Evolutionary conservation across 345 rosid species (phyloP), one percentile per base, ranked within the genome.

Genomic region (Atalantia buxifolia): DNA sequence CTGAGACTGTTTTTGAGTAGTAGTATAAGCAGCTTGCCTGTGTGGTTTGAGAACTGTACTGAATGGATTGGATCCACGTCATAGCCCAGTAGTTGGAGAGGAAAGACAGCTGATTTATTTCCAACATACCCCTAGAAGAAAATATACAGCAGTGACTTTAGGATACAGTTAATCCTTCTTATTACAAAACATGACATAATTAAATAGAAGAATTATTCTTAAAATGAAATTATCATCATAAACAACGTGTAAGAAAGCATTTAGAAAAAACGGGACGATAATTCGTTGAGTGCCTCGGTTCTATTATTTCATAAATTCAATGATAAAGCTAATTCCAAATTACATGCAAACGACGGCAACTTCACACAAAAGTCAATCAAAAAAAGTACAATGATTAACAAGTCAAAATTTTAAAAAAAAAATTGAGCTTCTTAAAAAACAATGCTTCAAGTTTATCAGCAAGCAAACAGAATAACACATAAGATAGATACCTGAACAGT

Each of bases 31-130:
- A 79, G 85, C 86, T 87, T 88, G 90, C 99, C 99, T 76, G 99
- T 96, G 83, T 94, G 99, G 77, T 96, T 96, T 4, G 99, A 96
- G 87, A 96, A 94, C 82, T 96, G 99, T 27, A 96, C 99, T 2
- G 99, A 96, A 86, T 96, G 90, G 71, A 96, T 88, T 25, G 99
- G 98, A 85, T 96, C 98, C 74, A 96, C 98, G 85, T 96, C 99
- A 78, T 87, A 96, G 56, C 99, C 99, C 86, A 96, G 81, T 76
- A 96, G 84, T 75, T 96, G 98, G 66, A 96, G 95, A 81, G 98
- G 98, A 69, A 96, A 96, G 24, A 96, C 95, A 30, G 99, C 98
- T 60, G 99, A 91, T 80, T 96, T 96, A 84, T 96, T 96, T 64
- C 99, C 99, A 72, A 96, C 99, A 85, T 96, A 96, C 77, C 99